phyloP scores from a whole-genome alignment of 768 basidiomycete genomes.

The Phylloporus arenicola region DNA sequence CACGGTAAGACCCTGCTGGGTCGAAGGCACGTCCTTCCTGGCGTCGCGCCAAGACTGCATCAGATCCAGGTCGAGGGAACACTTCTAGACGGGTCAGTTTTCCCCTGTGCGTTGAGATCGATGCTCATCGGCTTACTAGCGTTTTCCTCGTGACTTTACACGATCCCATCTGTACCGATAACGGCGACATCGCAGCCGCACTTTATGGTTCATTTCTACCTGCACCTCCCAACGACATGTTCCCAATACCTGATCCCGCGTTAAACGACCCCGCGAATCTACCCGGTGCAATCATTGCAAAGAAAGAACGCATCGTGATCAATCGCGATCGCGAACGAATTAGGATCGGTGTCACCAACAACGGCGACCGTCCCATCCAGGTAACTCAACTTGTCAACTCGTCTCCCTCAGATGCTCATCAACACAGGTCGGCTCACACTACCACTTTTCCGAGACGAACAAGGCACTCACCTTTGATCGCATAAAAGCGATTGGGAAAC shows the following conservation, averaged over 20 bases:
- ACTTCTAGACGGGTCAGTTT: constrained; percentile 72
- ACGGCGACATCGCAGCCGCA: constrained; percentile 74
- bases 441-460: constrained; percentile 92
- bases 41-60: constrained; percentile 68
- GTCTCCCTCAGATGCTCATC: neutral
- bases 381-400: constrained; percentile 35
- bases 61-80: constrained; percentile 95
- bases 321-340: constrained; percentile 71
- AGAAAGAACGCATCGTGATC: constrained; percentile 61
- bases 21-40: constrained; percentile 80
- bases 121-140: constrained; percentile 4
- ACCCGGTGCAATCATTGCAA: constrained; percentile 74
- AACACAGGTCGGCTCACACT: constrained; percentile 83
- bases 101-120: neutral
- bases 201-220: constrained; percentile 95
- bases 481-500: constrained; percentile 68
- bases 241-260: constrained; percentile 49
- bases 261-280: constrained; percentile 49
- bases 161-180: constrained; percentile 84
- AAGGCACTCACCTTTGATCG: constrained; percentile 78
- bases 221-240: constrained; percentile 57
- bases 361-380: constrained; percentile 91
- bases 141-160: constrained; percentile 98
- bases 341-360: constrained; percentile 75
- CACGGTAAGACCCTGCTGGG: constrained; percentile 87